Conservation (phyloP, 371 early-diverging fungal genomes). For the Nematocida sp. region DNA sequence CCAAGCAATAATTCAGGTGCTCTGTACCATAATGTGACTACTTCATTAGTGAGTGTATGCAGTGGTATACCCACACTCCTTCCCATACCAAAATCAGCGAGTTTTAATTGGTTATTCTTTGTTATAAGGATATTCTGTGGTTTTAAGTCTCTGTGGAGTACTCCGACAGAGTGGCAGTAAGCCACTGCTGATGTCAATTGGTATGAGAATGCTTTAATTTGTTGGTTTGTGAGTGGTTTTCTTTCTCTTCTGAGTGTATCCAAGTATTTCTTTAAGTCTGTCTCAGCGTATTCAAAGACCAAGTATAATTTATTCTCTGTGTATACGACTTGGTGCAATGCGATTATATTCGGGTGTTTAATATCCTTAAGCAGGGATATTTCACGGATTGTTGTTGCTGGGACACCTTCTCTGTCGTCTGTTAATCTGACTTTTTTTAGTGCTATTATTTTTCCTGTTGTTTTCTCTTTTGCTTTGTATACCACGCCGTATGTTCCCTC, state of each 20-base stretch:
- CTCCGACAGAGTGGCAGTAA: constrained; percentile 91
- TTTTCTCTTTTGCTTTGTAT: constrained; percentile 85
- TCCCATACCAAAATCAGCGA: constrained; percentile 71
- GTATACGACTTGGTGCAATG: constrained; percentile 90
- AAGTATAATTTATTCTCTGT: constrained; percentile 89
- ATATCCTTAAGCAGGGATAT: constrained; percentile 88
- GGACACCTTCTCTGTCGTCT: constrained; percentile 89
- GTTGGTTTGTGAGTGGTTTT: constrained; percentile 68
- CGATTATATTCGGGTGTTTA: constrained; percentile 81
- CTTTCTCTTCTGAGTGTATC: constrained; percentile 74
- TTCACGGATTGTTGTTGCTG: constrained; percentile 89
- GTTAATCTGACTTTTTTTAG: constrained; percentile 91
- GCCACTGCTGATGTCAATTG: constrained; percentile 94
- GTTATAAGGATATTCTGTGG: constrained; percentile 74
- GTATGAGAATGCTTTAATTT: constrained; percentile 72
- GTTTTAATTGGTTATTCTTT: constrained; percentile 61
- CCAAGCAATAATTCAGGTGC: constrained; percentile 70
- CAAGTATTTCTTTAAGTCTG: constrained; percentile 90
- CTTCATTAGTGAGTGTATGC: constrained; percentile 66
- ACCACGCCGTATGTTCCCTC: constrained; percentile 99
- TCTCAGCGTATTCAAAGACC: constrained; percentile 95
- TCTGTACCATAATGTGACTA: constrained; percentile 70
- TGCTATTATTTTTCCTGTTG: constrained; percentile 85
- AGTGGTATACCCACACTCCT: constrained; percentile 66
- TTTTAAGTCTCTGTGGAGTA: constrained; percentile 90